A percentile compares a stretch with the other conserved stretches of the same genome.
These are phyloP conservation scores for Cephaloascus albidus DNA, from an alignment of 805 yeast species.

Conservation along the genomic window DNA sequence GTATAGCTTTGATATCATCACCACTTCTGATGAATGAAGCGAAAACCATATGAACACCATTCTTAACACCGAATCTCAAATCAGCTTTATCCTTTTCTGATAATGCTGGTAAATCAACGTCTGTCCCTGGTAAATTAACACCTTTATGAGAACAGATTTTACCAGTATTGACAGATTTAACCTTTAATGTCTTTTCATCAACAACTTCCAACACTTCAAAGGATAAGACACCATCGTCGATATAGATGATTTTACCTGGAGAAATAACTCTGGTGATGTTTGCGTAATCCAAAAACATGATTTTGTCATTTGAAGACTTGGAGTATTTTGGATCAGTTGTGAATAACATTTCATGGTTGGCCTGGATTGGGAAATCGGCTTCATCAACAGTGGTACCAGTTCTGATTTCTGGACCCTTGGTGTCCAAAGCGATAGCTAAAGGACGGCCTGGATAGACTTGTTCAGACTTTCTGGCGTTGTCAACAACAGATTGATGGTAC, in stretches of 20 bases:
- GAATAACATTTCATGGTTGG: conserved; percentile 87
- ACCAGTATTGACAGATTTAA: conserved; percentile 88
- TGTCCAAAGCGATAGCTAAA: conserved; percentile 94
- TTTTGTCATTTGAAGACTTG: conserved; percentile 60
- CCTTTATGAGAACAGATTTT: conserved; percentile 97
- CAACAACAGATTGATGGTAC: conserved; percentile 94
- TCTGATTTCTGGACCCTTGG: conserved; percentile 99
- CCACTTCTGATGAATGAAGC: conserved; percentile 98
- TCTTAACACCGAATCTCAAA: conserved; percentile 91
- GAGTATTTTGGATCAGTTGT: conserved; percentile 81
- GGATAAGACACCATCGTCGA: conserved; percentile 96
- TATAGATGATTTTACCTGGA: conserved; percentile 82
- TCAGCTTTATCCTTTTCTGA: conserved; percentile 95
- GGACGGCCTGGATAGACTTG: conserved; percentile 91
- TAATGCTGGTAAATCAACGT: conserved; percentile 96
- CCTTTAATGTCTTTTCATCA: conserved; percentile 77
- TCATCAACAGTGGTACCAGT: conserved; percentile 87
- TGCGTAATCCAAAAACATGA: conserved; percentile 89
- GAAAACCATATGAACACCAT: conserved; percentile 95
- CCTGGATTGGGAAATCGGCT: conserved; percentile 71
- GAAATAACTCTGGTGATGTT: conserved; percentile 93
- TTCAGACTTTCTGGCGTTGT: conserved; percentile 93
- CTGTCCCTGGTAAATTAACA: conserved; percentile 98
- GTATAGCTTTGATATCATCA: conserved; percentile 80
- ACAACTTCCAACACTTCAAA: conserved; percentile 83